Conservation (phyloP, 176 grass and related monocot genomes). For the Musa beccarii region DNA sequence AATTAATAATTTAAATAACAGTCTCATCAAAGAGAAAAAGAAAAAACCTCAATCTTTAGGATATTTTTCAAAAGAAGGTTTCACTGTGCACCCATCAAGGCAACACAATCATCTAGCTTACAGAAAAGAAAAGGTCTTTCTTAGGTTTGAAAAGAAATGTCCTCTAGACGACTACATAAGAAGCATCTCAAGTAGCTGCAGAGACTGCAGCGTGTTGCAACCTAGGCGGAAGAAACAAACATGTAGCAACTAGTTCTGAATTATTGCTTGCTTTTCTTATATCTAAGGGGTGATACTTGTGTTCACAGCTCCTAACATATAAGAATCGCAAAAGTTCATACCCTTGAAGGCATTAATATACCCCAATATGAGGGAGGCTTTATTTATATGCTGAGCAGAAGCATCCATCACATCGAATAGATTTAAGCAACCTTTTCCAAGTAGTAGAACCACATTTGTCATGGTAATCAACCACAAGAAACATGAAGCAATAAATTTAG, state of each 20-base stretch:
- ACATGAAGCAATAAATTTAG: constrained; percentile 11
- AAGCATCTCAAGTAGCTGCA: background rate
- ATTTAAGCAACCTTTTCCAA: background rate
- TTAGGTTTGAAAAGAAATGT: background rate
- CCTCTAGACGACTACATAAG: background rate
- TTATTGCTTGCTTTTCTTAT: background rate
- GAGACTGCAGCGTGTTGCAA: background rate
- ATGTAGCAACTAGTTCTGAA: background rate
- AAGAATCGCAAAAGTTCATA: too few relatives aligned
- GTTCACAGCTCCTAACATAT: too few relatives aligned
- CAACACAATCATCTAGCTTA: background rate
- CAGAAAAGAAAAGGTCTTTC: too few relatives aligned
- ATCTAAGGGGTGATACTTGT: too few relatives aligned
- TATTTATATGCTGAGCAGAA: background rate
- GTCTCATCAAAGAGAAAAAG: background rate
- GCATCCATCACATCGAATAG: background rate
- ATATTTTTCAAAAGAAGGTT: background rate
- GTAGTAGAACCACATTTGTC: background rate
- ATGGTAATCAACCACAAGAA: background rate
- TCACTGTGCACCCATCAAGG: background rate
- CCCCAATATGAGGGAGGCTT: too few relatives aligned
- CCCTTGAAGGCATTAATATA: too few relatives aligned
- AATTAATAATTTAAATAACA: background rate
- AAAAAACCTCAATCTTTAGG: background rate
- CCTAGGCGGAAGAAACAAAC: background rate